Base-by-base conservation (phyloP, 2,329 filamentous ascomycete genomes). In the Penicillium sp. region DNA sequence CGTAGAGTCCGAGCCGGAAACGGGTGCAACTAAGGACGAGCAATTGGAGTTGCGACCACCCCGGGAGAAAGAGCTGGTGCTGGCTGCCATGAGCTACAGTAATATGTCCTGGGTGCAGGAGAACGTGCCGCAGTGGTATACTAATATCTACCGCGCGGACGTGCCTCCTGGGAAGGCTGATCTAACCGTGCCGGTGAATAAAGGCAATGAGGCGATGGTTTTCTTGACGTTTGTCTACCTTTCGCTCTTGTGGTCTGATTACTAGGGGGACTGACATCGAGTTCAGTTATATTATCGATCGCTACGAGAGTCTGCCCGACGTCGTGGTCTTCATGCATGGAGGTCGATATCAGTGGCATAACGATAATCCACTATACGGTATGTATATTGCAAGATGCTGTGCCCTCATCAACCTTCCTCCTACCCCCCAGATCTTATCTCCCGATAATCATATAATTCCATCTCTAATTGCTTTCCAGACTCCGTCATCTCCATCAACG, bases 151-250 rank as follows among this genome's bases (percentile, higher is more conserved):
- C 65, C 69, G 72, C 4, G 79, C 80, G 1, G 77, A 82, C 58
- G 73, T 78, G 28, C 35, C 59, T n/a, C 37, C 55, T 58, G 62
- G 64, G 1, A 55, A 63, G 42, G 76, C 77, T 5, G 56, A 63
- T 28, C 67, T 80, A 22, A 79, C 71, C 0, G 77, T 82, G 11
- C 79, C 79, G 1, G 70, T 69, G 50, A 82, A 83, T 63, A 82
- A 82, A 65, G 80, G 80, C 0, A 72, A 79, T 41, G 81, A 83
- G 63, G 78, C 75, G 20, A 82, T 82, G 79, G 80, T 78, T 1
- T 82, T 81, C 63, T 62, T 83, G 54, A 82, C 78, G 76, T 81
- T 69, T 12, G 61, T 58, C 14, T n/a, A 31, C 37, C 11, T n/a
- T 55, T 41, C 42, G 5, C 28, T 17, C 15, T 47, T 11, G 17